These are phyloP conservation scores for Echium plantagineum DNA, from an alignment of 257 asterid species.

Conservation along the genomic window DNA sequence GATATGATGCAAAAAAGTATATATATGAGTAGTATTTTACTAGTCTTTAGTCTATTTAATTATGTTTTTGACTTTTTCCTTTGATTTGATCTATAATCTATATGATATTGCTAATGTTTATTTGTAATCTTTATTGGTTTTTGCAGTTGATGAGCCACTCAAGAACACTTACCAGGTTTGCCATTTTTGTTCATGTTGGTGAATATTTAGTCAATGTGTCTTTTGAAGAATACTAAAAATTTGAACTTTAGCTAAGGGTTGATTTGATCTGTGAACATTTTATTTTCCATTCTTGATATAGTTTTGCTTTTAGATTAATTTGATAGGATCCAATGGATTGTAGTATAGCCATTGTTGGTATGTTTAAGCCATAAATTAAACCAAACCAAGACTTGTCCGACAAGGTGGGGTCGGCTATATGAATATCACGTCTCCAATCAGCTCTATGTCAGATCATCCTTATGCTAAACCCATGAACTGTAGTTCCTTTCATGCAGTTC, in stretches of 20 bases:
- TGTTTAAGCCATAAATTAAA: no score
- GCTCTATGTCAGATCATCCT: no score
- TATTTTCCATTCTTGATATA: neutral
- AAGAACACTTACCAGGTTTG: constrained; percentile 61
- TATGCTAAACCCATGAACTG: no score
- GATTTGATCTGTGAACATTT: neutral
- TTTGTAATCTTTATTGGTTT: constrained; percentile 1
- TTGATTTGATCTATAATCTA: constrained; percentile 29
- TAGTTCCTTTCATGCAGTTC: no score
- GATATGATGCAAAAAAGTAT: constrained; percentile 46
- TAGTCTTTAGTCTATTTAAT: neutral
- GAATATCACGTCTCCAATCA: no score
- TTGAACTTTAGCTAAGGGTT: neutral
- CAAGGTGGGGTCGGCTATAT: no score
- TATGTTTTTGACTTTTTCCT: constrained; percentile 1
- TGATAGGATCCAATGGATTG: neutral
- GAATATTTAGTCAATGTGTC: neutral
- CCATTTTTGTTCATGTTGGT: constrained; percentile 13
- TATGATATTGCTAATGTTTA: constrained; percentile 1
- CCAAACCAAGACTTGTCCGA: no score
- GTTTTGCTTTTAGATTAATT: no score
- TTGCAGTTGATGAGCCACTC: constrained; percentile 58
- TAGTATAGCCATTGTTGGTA: neutral
- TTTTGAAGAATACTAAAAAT: neutral
- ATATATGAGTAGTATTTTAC: no score